A percentile compares a stretch with the other conserved stretches of the same genome.
phyloP scores from a whole-genome alignment of 1,284 basidiomycete genomes.

The Apiotrichum veenhuisii region DNA sequence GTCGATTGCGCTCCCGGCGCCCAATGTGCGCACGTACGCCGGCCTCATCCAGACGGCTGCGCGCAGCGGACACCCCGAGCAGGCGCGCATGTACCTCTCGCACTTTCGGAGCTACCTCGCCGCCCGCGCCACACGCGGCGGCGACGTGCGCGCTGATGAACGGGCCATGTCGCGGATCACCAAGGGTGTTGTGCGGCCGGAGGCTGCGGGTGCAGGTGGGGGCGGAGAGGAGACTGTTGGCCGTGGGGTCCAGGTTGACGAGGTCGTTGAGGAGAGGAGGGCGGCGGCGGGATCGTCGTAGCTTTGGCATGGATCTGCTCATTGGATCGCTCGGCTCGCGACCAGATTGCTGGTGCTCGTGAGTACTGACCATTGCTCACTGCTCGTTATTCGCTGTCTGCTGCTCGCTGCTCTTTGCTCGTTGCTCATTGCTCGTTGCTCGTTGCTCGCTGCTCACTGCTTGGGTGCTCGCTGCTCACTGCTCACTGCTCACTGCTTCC shows the following conservation, averaged over 20 bases:
- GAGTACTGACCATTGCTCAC: no score
- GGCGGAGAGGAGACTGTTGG: no score
- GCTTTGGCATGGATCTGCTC: no score
- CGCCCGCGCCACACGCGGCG: not conserved
- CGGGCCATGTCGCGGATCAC: not conserved
- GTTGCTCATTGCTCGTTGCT: no score
- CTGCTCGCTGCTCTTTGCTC: no score
- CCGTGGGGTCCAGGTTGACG: not conserved
- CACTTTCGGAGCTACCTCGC: not conserved
- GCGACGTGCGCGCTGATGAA: not conserved
- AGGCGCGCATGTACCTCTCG: constrained; percentile 3
- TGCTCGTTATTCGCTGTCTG: no score
- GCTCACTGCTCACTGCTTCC: no score
- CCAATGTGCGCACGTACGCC: constrained; percentile 10
- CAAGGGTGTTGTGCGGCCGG: not conserved
- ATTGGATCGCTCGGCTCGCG: no score
- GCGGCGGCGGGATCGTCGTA: not conserved
- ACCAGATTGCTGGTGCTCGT: no score
- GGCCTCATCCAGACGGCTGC: constrained; percentile 10
- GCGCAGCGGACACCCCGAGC: not conserved
- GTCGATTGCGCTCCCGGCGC: constrained; percentile 4
- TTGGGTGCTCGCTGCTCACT: no score
- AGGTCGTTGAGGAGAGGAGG: not conserved
- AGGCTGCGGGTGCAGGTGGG: not conserved
- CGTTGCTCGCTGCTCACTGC: no score